Evolutionary conservation across 129 eudicot species (phyloP).

Genomic region (Tagetes patula): DNA sequence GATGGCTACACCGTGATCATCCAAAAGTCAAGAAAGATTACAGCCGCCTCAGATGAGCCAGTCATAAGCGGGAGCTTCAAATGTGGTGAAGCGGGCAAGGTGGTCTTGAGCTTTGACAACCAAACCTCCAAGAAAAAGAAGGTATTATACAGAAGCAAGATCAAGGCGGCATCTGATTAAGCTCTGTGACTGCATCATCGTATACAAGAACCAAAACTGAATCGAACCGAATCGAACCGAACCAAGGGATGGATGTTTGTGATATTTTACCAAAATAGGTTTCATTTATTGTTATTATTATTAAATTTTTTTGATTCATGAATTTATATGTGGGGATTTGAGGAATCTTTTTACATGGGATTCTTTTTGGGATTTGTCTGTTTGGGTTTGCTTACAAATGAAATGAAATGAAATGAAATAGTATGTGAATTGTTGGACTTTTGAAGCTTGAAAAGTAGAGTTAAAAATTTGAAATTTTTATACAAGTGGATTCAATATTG

Average conservation of each 20-base stretch:
- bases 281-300: slow-evolving; percentile 26
- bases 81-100: slow-evolving; percentile 71
- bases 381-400: slow-evolving; percentile 36
- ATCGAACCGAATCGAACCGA: slow-evolving; percentile 4
- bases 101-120: slow-evolving; percentile 80
- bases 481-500: slow-evolving; percentile 34
- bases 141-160: slow-evolving; percentile 86
- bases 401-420: not conserved
- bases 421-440: slow-evolving; percentile 46
- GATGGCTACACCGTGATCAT: slow-evolving; percentile 71
- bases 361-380: slow-evolving; percentile 42
- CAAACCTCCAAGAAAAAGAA: slow-evolving; percentile 86
- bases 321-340: slow-evolving; percentile 39
- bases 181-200: slow-evolving; percentile 3
- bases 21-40: slow-evolving; percentile 65
- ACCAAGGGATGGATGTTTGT: slow-evolving; percentile 17
- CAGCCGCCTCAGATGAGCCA: slow-evolving; percentile 52
- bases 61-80: slow-evolving; percentile 60
- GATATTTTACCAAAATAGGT: slow-evolving; percentile 28
- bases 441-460: slow-evolving; percentile 34
- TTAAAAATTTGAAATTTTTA: slow-evolving; percentile 35
- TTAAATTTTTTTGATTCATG: slow-evolving; percentile 43
- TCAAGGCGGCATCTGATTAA: slow-evolving; percentile 37
- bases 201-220: slow-evolving; percentile 6
- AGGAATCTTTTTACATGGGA: slow-evolving; percentile 45